Evolutionary conservation across 2,329 filamentous ascomycete species (phyloP).

Genomic region (Drechmeria coniospora): DNA sequence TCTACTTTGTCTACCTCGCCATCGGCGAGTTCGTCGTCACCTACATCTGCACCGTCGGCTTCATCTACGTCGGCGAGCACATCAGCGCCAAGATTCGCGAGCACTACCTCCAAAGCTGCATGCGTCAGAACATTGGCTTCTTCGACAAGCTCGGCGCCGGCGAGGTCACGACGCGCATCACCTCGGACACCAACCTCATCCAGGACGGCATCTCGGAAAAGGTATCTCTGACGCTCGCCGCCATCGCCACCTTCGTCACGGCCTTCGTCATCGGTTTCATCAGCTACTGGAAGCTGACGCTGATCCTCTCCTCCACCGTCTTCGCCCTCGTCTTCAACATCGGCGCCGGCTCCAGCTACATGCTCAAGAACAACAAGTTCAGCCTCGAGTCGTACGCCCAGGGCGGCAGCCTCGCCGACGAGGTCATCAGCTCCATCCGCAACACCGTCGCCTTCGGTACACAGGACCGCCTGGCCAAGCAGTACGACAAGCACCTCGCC

Average conservation of each 20-base stretch:
- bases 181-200: constrained; percentile 81
- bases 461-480: constrained; percentile 74
- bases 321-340: constrained; percentile 66
- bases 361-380: constrained; percentile 67
- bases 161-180: constrained; percentile 89
- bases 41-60: constrained; percentile 72
- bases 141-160: constrained; percentile 88
- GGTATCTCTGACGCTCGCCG: constrained; percentile 60
- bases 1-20: constrained; percentile 78
- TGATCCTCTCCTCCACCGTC: constrained; percentile 74
- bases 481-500: constrained; percentile 64
- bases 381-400: constrained; percentile 66
- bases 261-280: constrained; percentile 85
- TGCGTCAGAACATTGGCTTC: constrained; percentile 81
- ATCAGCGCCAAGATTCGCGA: constrained; percentile 65
- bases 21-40: constrained; percentile 65
- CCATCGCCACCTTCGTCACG: constrained; percentile 68
- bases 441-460: constrained; percentile 89
- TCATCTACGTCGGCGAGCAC: constrained; percentile 76
- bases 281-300: constrained; percentile 82
- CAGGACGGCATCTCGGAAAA: constrained; percentile 92
- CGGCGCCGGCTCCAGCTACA: constrained; percentile 55
- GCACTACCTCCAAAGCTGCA: constrained; percentile 68
- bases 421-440: constrained; percentile 84
- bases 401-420: constrained; percentile 80